Conservation (phyloP, 2,329 filamentous ascomycete genomes). For the Clonostachys chloroleuca region DNA sequence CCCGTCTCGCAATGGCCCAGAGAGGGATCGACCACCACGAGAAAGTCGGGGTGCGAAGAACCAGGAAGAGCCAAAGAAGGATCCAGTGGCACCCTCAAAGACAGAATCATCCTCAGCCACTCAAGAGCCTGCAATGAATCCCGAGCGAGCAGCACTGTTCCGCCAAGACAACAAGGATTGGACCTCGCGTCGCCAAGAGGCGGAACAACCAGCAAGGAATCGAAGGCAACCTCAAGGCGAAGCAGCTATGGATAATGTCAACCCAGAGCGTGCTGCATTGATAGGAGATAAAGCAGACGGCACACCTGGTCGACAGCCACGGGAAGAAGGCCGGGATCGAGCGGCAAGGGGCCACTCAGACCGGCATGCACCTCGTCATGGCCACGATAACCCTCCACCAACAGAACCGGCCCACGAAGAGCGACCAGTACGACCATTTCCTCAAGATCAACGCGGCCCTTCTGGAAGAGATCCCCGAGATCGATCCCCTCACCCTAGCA, state of each 20-base stretch:
- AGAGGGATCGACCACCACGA: constrained; percentile 31
- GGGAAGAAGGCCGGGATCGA: constrained; percentile 18
- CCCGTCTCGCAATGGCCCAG: constrained; percentile 15
- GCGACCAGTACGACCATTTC: constrained; percentile 31
- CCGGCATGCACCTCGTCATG: constrained; percentile 28
- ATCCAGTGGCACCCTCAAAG: constrained; percentile 17
- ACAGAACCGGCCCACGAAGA: not conserved
- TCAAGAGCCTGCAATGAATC: constrained; percentile 46
- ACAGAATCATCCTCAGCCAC: constrained; percentile 12
- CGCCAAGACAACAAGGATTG: constrained; percentile 23
- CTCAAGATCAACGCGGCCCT: constrained; percentile 18
- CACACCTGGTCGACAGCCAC: not conserved
- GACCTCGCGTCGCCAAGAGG: constrained; percentile 15
- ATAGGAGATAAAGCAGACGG: constrained; percentile 26
- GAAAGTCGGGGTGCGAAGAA: constrained; percentile 17
- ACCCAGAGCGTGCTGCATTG: constrained; percentile 41
- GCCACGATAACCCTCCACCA: not conserved
- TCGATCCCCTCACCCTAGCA: constrained; percentile 18
- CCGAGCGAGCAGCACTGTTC: constrained; percentile 48
- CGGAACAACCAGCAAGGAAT: constrained; percentile 18
- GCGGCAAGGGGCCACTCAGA: constrained; percentile 29
- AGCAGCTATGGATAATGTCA: constrained; percentile 29
- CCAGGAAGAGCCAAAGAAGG: constrained; percentile 20
- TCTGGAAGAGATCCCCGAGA: constrained; percentile 21
- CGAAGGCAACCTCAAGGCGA: constrained; percentile 19